Evolutionary conservation across 2,329 filamentous ascomycete genomes (phyloP), one percentile per base, ranked within the genome.

Genomic region (Ophiosphaerella narmari): DNA sequence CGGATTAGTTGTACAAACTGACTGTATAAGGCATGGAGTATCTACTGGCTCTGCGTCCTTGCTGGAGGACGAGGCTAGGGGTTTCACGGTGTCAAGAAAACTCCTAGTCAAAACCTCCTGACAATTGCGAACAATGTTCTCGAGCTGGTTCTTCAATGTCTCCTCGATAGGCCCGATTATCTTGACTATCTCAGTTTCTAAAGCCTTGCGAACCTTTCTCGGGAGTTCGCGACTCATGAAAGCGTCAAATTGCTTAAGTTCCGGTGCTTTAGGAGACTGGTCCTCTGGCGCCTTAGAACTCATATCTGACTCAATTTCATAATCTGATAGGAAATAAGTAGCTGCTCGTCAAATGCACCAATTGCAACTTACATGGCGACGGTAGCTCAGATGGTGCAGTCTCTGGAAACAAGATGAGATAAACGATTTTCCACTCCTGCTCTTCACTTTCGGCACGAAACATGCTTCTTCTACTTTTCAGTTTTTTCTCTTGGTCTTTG

Each of bases 381-480:
- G 50, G 50, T 14, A 53, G n/a, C 3, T 40, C 41, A 4, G 16
- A 21, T 7, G 38, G 12, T 2, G 41, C 31, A 3, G 50, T 53
- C 12, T 48, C 41, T 29, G 50, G 50, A 35, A 53, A 53, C 1
- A 48, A 31, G 14, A 53, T 46, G 23, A 53, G 26, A 31, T 48
- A 53, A n/a, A 53, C 39, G 5, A 53, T 48, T 16, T 46, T 53
- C 50, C 50, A 53, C n/a, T 53, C 49, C 6, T 48, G 32, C 16
- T 46, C 50, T 35, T 53, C 50, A 16, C 42, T 46, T 14, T 31
- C 45, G n/a, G 50, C 50, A 9, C 33, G 50, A 13, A 53, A 53
- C 50, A 53, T 53, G 13, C 26, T 43, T n/a, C 23, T 42, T 18
- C 45, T 38, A n/a, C 23, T 7, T 18, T 53, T 53, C 7, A 53